Base-by-base conservation (phyloP, 2,329 filamentous ascomycete species). In the Fusarium scirpi region DNA sequence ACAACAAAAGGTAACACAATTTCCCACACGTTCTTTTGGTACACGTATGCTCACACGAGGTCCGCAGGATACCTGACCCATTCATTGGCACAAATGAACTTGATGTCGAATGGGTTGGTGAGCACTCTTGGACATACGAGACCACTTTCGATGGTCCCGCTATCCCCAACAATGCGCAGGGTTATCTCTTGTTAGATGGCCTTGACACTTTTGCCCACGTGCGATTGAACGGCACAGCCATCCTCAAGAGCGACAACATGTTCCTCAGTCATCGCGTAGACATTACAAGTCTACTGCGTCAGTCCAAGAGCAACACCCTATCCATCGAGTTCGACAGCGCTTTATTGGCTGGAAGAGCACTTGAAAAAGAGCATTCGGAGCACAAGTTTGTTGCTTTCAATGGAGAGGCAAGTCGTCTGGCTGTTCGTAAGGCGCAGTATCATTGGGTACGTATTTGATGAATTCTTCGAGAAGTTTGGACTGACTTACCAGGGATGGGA, bases 401-500 rank as follows among this genome's bases (percentile, higher is more conserved):
- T 13, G 65, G 63, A 9, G 88, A 79, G 56, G 74, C 78, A 22
- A 76, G 80, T 32, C 70, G 77, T 5, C 58, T 78, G 10, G 63
- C 70, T 1, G 74, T 78, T 0, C 81, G 90, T n/a, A 92, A 92
- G 74, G 87, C 89, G 1, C 90, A 92, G 76, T 92, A 90, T 70
- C 87, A 91, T 70, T 92, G 88, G 88, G 51, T 65, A 32, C 30
- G 57, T 46, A 3, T 10, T 6, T 7, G 5, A 7, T 30, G 9
- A 30, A 30, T 15, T n/a, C 2, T 30, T 1, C 11, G 11, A 2
- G 11, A 7, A 6, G 10, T 38, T n/a, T 38, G 10, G 10, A 0
- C 34, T 38, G 10, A 38, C 0, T 38, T 18, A 38, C 1, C 10
- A 61, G 53, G 89, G 90, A 7, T 92, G 90, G 90, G 90, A 92